These are phyloP conservation scores for Wickerhamiella qilinensis DNA, from an alignment of 805 yeast genomes.

Conservation along the genomic window DNA sequence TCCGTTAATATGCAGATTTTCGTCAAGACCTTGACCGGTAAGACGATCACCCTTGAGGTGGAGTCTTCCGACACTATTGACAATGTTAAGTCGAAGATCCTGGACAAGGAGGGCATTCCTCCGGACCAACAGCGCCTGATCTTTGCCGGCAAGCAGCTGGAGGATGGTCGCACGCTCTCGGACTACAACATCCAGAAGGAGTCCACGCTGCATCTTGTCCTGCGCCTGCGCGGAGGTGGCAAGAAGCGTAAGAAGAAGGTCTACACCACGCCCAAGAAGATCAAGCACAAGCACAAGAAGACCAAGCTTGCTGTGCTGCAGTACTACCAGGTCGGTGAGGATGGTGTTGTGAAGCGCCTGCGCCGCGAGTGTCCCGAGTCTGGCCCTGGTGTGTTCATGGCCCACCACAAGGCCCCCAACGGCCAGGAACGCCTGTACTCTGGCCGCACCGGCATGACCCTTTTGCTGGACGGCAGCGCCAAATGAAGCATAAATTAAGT, in stretches of 20 bases:
- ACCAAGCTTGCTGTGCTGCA: constrained; percentile 97
- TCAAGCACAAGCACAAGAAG: constrained; percentile 99
- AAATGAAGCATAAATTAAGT: constrained; percentile 7
- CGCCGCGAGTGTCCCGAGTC: constrained; percentile 97
- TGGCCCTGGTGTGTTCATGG: constrained; percentile 99
- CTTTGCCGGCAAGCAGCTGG: constrained; percentile 96
- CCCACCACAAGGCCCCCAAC: constrained; percentile 83
- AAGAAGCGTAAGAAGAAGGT: constrained; percentile 99
- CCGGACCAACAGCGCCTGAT: constrained; percentile 95
- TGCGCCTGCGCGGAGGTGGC: constrained; percentile 99
- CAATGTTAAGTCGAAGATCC: constrained; percentile 91
- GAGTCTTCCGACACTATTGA: constrained; percentile 96
- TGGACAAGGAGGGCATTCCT: constrained; percentile 95
- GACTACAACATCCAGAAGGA: constrained; percentile 98
- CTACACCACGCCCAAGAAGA: constrained; percentile 99
- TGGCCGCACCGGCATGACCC: constrained; percentile 98
- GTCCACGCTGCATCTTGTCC: constrained; percentile 87
- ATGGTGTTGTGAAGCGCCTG: constrained; percentile 95
- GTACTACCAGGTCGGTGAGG: constrained; percentile 98
- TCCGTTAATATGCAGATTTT: constrained; percentile 46
- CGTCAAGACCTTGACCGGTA: constrained; percentile 98
- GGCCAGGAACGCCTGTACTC: constrained; percentile 98
- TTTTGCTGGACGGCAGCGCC: constrained; percentile 28
- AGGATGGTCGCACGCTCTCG: constrained; percentile 81
- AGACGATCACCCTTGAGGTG: constrained; percentile 94